Percentiles rank a stretch among this genome's conserved stretches.
Conservation (phyloP, 495 filamentous ascomycete species). For the Penicillium odoratum region DNA sequence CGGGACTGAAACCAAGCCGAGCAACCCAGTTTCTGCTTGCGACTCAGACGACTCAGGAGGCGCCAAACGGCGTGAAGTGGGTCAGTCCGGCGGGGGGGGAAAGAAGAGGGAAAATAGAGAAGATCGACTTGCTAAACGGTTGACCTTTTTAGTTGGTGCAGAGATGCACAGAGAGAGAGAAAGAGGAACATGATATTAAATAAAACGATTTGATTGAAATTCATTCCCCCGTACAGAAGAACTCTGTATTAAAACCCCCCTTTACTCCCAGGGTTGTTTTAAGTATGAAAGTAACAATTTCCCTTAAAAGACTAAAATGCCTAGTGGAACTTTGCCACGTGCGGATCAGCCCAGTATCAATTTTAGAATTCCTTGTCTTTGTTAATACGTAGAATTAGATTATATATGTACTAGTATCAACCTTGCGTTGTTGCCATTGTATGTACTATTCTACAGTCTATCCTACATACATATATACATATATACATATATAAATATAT, state of each 20-base stretch:
- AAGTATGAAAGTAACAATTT: neutral
- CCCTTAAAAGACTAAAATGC: neutral
- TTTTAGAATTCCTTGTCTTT: neutral
- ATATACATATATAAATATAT: too few relatives aligned
- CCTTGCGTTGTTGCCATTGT: too few relatives aligned
- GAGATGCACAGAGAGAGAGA: neutral
- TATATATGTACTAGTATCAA: too few relatives aligned
- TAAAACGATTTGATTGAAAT: neutral
- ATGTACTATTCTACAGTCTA: too few relatives aligned
- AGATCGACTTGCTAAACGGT: neutral
- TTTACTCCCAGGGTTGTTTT: too few relatives aligned
- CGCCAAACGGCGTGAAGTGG: constrained; percentile 23
- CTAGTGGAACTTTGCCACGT: constrained; percentile 26
- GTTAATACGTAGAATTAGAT: too few relatives aligned
- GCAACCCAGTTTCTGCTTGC: constrained; percentile 11
- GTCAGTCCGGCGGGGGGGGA: constrained; percentile 15
- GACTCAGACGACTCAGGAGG: constrained; percentile 22
- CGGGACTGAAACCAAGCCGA: constrained; percentile 21
- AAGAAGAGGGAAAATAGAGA: neutral
- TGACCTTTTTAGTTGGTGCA: neutral
- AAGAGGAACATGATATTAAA: neutral
- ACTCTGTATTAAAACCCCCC: too few relatives aligned
- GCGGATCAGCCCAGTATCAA: constrained; percentile 19
- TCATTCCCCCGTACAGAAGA: too few relatives aligned
- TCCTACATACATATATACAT: too few relatives aligned